Conservation (phyloP, 1,139 yeast genomes). For the Blastobotrys malaysiensis region DNA sequence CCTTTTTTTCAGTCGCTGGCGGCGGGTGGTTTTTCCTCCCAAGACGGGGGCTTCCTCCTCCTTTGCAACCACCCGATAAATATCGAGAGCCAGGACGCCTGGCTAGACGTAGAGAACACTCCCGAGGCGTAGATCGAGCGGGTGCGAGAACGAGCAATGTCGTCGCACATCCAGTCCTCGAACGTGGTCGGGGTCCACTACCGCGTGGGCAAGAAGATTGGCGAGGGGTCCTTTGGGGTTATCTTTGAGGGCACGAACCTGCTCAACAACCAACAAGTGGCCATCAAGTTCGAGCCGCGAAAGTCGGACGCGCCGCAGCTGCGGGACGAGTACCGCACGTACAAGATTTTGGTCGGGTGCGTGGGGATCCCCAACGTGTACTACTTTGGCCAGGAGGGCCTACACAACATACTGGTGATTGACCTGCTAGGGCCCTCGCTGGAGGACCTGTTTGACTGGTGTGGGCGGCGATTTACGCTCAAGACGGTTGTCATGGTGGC, state of each 20-base stretch:
- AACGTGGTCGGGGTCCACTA: conserved; percentile 71
- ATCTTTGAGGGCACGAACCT: conserved; percentile 92
- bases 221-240: conserved; percentile 97
- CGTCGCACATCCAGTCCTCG: conserved; percentile 34
- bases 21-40: neutral
- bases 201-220: conserved; percentile 93
- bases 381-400: conserved; percentile 96
- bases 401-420: conserved; percentile 87
- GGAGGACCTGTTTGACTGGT: conserved; percentile 97
- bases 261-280: conserved; percentile 72
- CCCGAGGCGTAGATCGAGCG: no score
- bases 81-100: neutral
- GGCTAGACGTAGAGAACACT: no score
- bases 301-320: conserved; percentile 97
- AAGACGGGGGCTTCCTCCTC: neutral
- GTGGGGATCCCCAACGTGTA: conserved; percentile 91
- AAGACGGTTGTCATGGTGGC: conserved; percentile 91
- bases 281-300: conserved; percentile 77
- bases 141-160: no score
- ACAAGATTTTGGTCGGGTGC: conserved; percentile 75
- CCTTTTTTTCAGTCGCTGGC: neutral
- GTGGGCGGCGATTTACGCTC: conserved; percentile 82
- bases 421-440: conserved; percentile 92
- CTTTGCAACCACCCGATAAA: neutral
- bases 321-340: conserved; percentile 91